Evolutionary conservation across 306 rosid genomes (phyloP).

Genomic region (Glycine tomentella): DNA sequence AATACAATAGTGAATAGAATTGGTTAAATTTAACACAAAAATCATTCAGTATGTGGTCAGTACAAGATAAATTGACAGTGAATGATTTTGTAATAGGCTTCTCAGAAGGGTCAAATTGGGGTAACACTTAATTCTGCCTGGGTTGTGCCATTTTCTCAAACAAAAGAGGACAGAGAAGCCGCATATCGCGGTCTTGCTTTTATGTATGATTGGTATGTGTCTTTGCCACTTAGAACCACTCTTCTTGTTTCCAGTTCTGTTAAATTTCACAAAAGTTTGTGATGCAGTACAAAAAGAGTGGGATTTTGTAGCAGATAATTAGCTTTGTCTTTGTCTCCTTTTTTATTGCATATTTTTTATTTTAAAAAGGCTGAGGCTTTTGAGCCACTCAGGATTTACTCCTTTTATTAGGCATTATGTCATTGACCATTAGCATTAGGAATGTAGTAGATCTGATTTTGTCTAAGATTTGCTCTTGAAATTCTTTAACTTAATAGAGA

Average conservation of each 20-base stretch:
- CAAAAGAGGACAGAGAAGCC: constrained; percentile 56
- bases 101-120: constrained; percentile 73
- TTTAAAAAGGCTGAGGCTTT: background rate
- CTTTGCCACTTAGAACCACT: constrained; percentile 12
- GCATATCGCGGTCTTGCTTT: constrained; percentile 57
- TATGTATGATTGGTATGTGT: constrained; percentile 61
- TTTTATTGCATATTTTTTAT: background rate
- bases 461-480: background rate
- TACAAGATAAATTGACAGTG: constrained; percentile 1
- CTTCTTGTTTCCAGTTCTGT: constrained; percentile 6
- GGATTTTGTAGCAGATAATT: background rate
- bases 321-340: background rate
- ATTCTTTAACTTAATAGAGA: background rate
- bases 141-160: constrained; percentile 56
- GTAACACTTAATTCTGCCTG: constrained; percentile 60
- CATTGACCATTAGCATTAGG: background rate
- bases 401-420: background rate
- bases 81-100: constrained; percentile 43
- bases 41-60: constrained; percentile 17
- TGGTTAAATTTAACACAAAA: constrained; percentile 1
- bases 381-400: background rate
- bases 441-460: background rate
- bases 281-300: background rate
- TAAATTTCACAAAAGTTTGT: background rate
- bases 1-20: background rate